Conservation (phyloP, 1,284 basidiomycete genomes). For the Microbotryomycetes sp. region DNA sequence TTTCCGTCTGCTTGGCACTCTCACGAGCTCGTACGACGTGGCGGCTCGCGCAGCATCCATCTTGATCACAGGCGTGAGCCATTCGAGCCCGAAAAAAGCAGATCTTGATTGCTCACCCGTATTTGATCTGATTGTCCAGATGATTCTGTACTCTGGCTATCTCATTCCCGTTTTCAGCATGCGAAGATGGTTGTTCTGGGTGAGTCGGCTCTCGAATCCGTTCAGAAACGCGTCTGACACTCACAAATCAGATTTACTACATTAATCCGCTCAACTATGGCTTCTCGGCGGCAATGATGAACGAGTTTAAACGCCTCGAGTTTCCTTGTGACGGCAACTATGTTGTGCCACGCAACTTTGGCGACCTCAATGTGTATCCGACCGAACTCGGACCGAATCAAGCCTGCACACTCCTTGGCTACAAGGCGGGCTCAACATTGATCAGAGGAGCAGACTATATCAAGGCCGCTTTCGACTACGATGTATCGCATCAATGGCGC, state of each 20-base stretch:
- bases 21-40: slow-evolving; percentile 39
- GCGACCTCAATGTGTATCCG: slow-evolving; percentile 40
- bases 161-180: slow-evolving; percentile 22
- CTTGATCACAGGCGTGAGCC: slow-evolving; percentile 46
- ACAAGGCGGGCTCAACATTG: slow-evolving; percentile 23
- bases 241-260: slow-evolving; percentile 47
- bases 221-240: slow-evolving; percentile 34
- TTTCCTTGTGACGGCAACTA: slow-evolving; percentile 60
- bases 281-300: slow-evolving; percentile 46
- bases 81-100: slow-evolving; percentile 49
- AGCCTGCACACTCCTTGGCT: slow-evolving; percentile 39
- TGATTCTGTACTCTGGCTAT: slow-evolving; percentile 29
- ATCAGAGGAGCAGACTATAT: slow-evolving; percentile 49
- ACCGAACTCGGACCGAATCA: slow-evolving; percentile 40
- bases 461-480: slow-evolving; percentile 55
- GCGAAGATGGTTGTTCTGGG: not conserved
- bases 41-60: slow-evolving; percentile 48
- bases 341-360: slow-evolving; percentile 55
- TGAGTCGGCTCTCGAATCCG: not conserved
- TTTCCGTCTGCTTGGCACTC: slow-evolving; percentile 47
- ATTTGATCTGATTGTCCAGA: slow-evolving; percentile 45
- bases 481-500: slow-evolving; percentile 57
- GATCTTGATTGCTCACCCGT: slow-evolving; percentile 88
- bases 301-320: slow-evolving; percentile 47
- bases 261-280: slow-evolving; percentile 44